Evolutionary conservation across 2,329 filamentous ascomycete genomes (phyloP), one percentile per base, ranked within the genome.

Genomic region (Sclerotinia sclerotiorum): DNA sequence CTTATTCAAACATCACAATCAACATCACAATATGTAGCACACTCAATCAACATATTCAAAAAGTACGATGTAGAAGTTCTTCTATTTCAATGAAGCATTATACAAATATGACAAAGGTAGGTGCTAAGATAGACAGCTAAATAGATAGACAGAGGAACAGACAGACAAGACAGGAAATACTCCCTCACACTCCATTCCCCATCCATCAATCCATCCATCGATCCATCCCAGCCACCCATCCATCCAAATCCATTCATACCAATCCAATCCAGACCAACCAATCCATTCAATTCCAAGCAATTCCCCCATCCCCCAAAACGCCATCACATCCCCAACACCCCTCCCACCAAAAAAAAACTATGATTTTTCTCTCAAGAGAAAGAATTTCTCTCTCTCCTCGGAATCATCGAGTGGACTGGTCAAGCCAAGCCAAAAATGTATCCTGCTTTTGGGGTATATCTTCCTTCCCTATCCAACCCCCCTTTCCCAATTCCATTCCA

Each of bases 31-130:
- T n/a, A 3, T 7, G 17, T 48, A 32, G 57, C n/a, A 21, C 57
- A 61, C 24, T 29, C 27, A 32, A 7, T 5, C 3, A 61, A n/a
- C 21, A 35, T 35, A 35, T 35, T 10, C 35, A 8, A 35, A 46
- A 11, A 32, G 11, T 8, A 32, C n/a, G 1, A 48, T 48, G 44
- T 48, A 61, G n/a, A 48, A 21, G 19, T n/a, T 49, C 57, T 48
- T 49, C 42, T 61, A 61, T 48, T 48, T 48, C 27, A 48, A 46
- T 32, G 44, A 48, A 61, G 57, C 44, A 46, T 44, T 24, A 61
- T 61, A 29, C n/a, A 46, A 60, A 46, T n/a, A 46, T 60, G 24
- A 46, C 24, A 32, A 32, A 35, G 35, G 7, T 35, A 15, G n/a
- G n/a, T n/a, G n/a, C n/a, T n/a, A n/a, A n/a, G 29, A n/a, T 27